phyloP scores from a whole-genome alignment of 805 yeast species.

The Pichia kluyveri region DNA sequence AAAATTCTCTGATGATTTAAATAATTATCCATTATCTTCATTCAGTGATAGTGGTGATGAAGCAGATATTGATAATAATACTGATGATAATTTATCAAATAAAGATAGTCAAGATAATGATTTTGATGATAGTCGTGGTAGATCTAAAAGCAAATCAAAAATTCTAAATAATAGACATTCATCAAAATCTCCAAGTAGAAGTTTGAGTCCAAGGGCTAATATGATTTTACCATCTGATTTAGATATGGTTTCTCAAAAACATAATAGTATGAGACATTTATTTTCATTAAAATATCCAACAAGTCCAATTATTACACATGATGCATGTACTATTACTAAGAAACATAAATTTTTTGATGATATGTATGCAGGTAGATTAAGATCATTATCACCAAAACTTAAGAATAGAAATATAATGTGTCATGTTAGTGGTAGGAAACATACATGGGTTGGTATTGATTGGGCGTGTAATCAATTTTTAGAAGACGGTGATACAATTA shows the following conservation, averaged over 20 bases:
- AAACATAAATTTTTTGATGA: slow-evolving; percentile 39
- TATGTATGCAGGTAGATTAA: slow-evolving; percentile 32
- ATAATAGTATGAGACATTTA: not conserved
- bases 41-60: slow-evolving; percentile 17
- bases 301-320: slow-evolving; percentile 30
- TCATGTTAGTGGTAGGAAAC: slow-evolving; percentile 60
- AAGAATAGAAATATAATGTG: slow-evolving; percentile 51
- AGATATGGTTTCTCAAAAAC: slow-evolving; percentile 3
- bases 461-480: slow-evolving; percentile 50
- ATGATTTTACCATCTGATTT: not conserved
- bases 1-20: slow-evolving; percentile 17
- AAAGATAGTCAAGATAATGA: not conserved
- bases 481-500: slow-evolving; percentile 58
- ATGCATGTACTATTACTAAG: slow-evolving; percentile 35
- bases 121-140: not conserved
- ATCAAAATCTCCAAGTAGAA: slow-evolving; percentile 9
- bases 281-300: slow-evolving; percentile 24
- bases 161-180: not conserved
- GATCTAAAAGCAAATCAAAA: not conserved
- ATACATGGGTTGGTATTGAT: slow-evolving; percentile 79
- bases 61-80: not conserved
- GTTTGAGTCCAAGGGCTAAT: slow-evolving; percentile 15
- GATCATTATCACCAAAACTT: slow-evolving; percentile 25
- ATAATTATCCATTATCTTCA: slow-evolving; percentile 10
- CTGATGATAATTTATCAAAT: not conserved